These are phyloP conservation scores for Diaporthe australafricana DNA, from an alignment of 2,329 filamentous ascomycete genomes.

Conservation along the genomic window DNA sequence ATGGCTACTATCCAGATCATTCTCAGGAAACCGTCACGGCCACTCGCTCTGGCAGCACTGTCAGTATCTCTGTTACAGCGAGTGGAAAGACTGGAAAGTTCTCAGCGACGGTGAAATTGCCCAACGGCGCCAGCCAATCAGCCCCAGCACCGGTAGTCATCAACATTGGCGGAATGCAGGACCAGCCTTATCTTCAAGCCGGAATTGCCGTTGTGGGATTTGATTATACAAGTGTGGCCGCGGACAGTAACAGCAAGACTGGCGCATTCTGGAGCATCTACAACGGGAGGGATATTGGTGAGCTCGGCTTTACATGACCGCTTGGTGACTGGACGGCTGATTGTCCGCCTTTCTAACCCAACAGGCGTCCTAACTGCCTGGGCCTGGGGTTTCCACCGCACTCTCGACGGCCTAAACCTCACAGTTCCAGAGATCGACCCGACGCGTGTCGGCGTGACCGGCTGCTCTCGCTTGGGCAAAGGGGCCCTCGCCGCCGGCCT, in stretches of 20 bases:
- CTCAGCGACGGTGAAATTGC: slow-evolving; percentile 55
- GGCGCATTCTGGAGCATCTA: slow-evolving; percentile 63
- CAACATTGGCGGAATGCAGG: slow-evolving; percentile 61
- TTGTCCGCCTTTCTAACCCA: not conserved
- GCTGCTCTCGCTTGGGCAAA: slow-evolving; percentile 66
- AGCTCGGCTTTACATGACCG: slow-evolving; percentile 28
- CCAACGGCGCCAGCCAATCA: slow-evolving; percentile 47
- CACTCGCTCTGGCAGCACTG: slow-evolving; percentile 56
- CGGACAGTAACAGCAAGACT: slow-evolving; percentile 61
- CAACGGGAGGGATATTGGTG: slow-evolving; percentile 60
- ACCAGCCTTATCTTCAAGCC: slow-evolving; percentile 57
- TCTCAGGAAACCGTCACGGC: slow-evolving; percentile 58
- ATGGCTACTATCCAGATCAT: slow-evolving; percentile 63
- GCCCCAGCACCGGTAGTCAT: slow-evolving; percentile 59
- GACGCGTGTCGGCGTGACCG: slow-evolving; percentile 59
- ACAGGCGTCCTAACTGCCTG: slow-evolving; percentile 62
- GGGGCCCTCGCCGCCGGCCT: slow-evolving; percentile 64
- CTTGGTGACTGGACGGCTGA: not conserved
- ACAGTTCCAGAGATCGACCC: slow-evolving; percentile 59
- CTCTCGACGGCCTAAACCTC: slow-evolving; percentile 62
- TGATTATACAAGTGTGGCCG: slow-evolving; percentile 59
- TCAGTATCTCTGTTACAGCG: slow-evolving; percentile 55
- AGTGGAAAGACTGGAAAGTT: slow-evolving; percentile 58
- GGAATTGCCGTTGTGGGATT: slow-evolving; percentile 63
- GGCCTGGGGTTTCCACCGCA: slow-evolving; percentile 66